Evolutionary conservation across 345 rosid species (phyloP).

Genomic region (Brassica nigra): DNA sequence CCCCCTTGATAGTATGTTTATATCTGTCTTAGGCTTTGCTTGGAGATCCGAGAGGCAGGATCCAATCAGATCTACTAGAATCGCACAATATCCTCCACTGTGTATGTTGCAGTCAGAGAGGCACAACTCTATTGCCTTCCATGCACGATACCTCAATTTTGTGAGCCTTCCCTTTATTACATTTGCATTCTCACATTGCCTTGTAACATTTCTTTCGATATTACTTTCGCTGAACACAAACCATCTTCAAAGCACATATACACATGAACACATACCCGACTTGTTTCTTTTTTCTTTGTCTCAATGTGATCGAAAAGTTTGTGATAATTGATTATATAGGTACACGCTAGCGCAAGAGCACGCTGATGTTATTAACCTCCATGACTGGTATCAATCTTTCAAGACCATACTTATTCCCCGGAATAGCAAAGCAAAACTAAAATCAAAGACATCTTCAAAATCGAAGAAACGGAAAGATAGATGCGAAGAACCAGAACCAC

Average conservation of each 20-base stretch:
- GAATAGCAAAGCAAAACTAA: slow-evolving; percentile 51
- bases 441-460: slow-evolving; percentile 56
- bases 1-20: background rate
- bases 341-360: slow-evolving; percentile 83
- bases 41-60: slow-evolving; percentile 87
- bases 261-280: background rate
- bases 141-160: slow-evolving; percentile 88
- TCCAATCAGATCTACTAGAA: slow-evolving; percentile 88
- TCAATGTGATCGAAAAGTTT: slow-evolving; percentile 13
- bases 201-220: too few relatives aligned
- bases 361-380: slow-evolving; percentile 81
- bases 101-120: slow-evolving; percentile 62
- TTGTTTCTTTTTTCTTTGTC: slow-evolving; percentile 10
- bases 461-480: slow-evolving; percentile 64
- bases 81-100: slow-evolving; percentile 62
- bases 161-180: slow-evolving; percentile 51
- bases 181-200: too few relatives aligned
- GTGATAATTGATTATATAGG: slow-evolving; percentile 44
- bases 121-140: slow-evolving; percentile 53
- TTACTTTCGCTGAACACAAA: background rate
- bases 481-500: slow-evolving; percentile 51
- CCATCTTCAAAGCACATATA: slow-evolving; percentile 12
- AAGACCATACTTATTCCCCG: slow-evolving; percentile 52
- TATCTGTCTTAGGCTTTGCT: slow-evolving; percentile 63
- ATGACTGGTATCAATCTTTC: slow-evolving; percentile 94